Evolutionary conservation across 805 yeast species (phyloP), one percentile per base, ranked within the genome.

Genomic region (Yamadazyma sp.): DNA sequence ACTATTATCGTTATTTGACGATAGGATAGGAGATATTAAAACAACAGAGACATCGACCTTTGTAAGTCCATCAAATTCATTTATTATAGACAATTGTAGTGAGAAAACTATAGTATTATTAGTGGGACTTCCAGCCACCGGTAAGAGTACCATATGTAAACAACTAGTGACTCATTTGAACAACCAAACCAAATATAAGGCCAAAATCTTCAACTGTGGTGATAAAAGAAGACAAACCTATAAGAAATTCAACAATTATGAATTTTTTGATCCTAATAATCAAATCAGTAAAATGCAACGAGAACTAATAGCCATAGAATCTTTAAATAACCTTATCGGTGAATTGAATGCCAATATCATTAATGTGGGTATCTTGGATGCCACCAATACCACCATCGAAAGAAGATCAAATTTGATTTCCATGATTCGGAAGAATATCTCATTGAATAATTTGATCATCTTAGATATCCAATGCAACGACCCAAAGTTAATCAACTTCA

Each of bases 391-490:
- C 22, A 65, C 71, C 8, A 28, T 39, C 10, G 59, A 46, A 10
- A 54, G 73, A 38, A 45, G 73, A 32, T 33, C 39, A 6, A 48
- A 56, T 28, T 55, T 66, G 56, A 45, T 65, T n/a, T 35, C 48
- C 7, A 38, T 50, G 14, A 50, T 58, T 12, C 42, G 45, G 13
- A 42, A 51, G 17, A 28, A 27, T 13, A 22, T 28, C 33, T 45
- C 10, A 39, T 36, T 44, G 30, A 37, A 44, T 29, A 66, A 69
- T 30, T 70, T 83, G 3, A 52, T 79, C 10, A 63, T 82, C 7
- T 58, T 82, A 27, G 84, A 82, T 50, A 73, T 82, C 19, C 69
- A 75, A 43, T 78, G 85, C 48, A 55, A 65, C n/a, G 75, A 78
- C 50, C 55, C 56, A 20, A 64, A 65, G 12, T 65, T 78, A 20